Evolutionary conservation across 495 filamentous ascomycete genomes (phyloP), one percentile per base, ranked within the genome.

Genomic region (Daldinia loculata): DNA sequence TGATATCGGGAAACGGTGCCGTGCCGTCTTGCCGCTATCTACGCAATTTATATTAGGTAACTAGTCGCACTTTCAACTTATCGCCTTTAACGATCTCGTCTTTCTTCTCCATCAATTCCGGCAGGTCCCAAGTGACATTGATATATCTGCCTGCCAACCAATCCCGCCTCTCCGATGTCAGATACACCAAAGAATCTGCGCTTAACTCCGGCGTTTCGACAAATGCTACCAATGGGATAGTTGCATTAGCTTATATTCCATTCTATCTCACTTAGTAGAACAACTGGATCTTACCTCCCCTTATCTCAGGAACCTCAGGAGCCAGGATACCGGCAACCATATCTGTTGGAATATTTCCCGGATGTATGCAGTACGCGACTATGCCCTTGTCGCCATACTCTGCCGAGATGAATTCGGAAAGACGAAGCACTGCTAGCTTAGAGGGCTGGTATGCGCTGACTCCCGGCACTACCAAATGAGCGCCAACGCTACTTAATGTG

Each of bases 71-170:
- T 68, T 83, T 86, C 19, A 87, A 63, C 53, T 81, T 80, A 48
- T 86, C 81, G 3, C 74, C 77, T 32, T 80, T 63, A 1, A 86
- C 80, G 60, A 86, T 84, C 64, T 85, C 82, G 1, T 82, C 77
- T 66, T 81, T 77, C 71, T 67, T 78, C 22, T 29, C 71, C 61
- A 84, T 61, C 2, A 86, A 70, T 67, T 85, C 81, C 2, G 77
- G 75, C 70, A 87, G 81, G 63, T 86, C 84, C 84, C 84, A 87
- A 4, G 65, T 80, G 48, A 72, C 75, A 48, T 77, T 81, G 48
- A 84, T 53, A 76, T 86, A 88, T 63, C 86, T 70, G 0, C 86
- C 87, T 26, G 74, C 78, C 12, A 89, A 70, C 86, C 86, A 89
- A 11, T 80, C 75, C 43, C 84, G 69, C 57, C 76, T 83, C 69